phyloP scores from a whole-genome alignment of 257 asterid genomes.

The Dorcoceras hygrometricum region DNA sequence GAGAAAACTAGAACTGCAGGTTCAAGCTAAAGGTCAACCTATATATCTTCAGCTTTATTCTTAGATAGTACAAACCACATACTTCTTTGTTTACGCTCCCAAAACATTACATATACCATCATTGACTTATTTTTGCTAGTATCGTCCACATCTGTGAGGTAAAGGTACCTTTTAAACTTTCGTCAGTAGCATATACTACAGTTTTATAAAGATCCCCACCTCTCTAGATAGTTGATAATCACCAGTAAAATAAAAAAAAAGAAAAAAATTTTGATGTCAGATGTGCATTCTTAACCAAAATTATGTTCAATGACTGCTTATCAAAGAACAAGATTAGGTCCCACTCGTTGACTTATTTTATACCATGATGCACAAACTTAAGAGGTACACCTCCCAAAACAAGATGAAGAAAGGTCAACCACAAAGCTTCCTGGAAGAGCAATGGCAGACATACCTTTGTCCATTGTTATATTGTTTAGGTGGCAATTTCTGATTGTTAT shows the following conservation, averaged over 20 bases:
- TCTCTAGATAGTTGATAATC: not conserved
- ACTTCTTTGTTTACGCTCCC: not conserved
- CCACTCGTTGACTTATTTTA: not conserved
- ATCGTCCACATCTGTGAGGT: not conserved
- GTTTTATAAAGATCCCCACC: too few relatives aligned
- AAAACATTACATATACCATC: not conserved
- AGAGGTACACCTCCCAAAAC: slow-evolving; percentile 1
- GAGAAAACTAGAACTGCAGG: not conserved
- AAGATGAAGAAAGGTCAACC: not conserved
- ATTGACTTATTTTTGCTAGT: not conserved
- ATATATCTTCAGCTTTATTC: not conserved
- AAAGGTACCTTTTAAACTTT: not conserved
- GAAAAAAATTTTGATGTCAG: not conserved
- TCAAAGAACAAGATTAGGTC: slow-evolving; percentile 1
- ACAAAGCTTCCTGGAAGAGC: slow-evolving; percentile 4
- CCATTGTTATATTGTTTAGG: slow-evolving; percentile 59
- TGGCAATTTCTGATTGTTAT: slow-evolving; percentile 79
- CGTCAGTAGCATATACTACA: too few relatives aligned
- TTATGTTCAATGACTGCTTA: not conserved
- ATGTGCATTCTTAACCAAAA: slow-evolving; percentile 1
- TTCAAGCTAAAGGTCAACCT: not conserved
- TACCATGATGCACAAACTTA: not conserved
- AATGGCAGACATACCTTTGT: slow-evolving; percentile 55
- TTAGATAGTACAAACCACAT: not conserved
- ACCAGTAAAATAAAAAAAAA: too few relatives aligned